Evolutionary conservation across 805 yeast genomes (phyloP).

Genomic region (Candida methanosorbosa): DNA sequence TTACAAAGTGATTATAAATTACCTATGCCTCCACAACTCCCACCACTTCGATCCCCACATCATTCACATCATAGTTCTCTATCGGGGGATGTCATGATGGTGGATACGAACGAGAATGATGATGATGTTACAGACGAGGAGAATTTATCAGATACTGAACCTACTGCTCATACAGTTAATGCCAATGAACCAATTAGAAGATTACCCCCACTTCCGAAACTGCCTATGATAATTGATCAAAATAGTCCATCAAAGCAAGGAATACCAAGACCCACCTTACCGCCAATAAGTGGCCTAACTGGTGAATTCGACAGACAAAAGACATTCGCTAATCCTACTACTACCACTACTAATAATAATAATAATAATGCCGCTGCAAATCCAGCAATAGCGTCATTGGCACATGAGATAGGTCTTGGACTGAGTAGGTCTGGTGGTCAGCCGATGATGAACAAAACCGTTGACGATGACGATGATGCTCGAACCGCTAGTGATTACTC

Average conservation of each 20-base stretch:
- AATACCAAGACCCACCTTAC: neutral
- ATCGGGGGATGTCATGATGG: neutral
- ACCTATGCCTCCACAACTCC: neutral
- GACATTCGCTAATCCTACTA: neutral
- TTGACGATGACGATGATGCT: conserved; percentile 15
- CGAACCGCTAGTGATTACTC: conserved; percentile 17
- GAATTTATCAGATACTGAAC: neutral
- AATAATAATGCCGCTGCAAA: neutral
- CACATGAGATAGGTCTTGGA: neutral
- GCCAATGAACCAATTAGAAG: neutral
- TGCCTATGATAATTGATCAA: neutral
- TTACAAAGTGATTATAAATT: neutral
- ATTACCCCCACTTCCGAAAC: neutral
- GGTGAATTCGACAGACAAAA: too few species aligned
- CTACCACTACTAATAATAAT: neutral
- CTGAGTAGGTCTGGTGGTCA: neutral
- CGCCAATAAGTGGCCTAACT: neutral
- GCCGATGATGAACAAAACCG: neutral
- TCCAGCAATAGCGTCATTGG: neutral
- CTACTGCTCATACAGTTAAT: neutral
- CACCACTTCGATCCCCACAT: neutral
- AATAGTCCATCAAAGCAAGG: neutral
- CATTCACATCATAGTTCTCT: neutral
- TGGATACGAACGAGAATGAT: too few species aligned
- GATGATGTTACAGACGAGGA: conserved; percentile 3